Base-by-base conservation (phyloP, 2,329 filamentous ascomycete species). In the Fusarium circinatum region DNA sequence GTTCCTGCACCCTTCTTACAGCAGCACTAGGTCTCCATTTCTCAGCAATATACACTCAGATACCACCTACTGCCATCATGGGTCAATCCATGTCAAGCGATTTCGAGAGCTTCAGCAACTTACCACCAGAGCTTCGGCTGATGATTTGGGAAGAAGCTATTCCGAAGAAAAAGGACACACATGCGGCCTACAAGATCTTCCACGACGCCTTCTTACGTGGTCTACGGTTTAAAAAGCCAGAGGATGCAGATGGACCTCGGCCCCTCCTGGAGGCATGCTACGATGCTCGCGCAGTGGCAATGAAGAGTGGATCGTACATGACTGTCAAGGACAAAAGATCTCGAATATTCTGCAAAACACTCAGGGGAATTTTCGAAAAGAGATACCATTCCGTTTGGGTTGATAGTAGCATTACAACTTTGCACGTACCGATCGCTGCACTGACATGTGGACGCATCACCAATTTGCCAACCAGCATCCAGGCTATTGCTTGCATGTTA, bases 101-200 rank as follows among this genome's bases (percentile, higher is more conserved):
- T 17, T 41, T 60, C 17, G 36, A 34, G 15, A 22, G 13, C 20
- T 61, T 68, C n/a, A 6, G 18, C 8, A 11, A 20, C 15, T 39
- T 73, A 10, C 65, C 70, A 0, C 5, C 13, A 3, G 70, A 73
- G 11, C 20, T 70, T 13, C 51, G 38, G 1, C 39, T 73, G 4
- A 48, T 49, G 17, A 58, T 73, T 4, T 73, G 70, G 70, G 28
- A 65, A 30, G 22, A 30, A 17, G 52, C 52, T 13, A 26, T 68
- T 7, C 67, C 58, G 5, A 15, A 12, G 13, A 49, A 24, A 6
- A 24, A 20, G 20, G 62, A 64, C 20, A 6, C 8, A 7, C 15
- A 55, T 24, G 13, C 26, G 11, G n/a, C 8, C 14, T 47, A 36
- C 8, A 36, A 24, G 9, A n/a, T 48, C 32, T 28, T 54, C 34